Evolutionary conservation across 179 eudicot species (phyloP).

Genomic region (Gypsophila paniculata): DNA sequence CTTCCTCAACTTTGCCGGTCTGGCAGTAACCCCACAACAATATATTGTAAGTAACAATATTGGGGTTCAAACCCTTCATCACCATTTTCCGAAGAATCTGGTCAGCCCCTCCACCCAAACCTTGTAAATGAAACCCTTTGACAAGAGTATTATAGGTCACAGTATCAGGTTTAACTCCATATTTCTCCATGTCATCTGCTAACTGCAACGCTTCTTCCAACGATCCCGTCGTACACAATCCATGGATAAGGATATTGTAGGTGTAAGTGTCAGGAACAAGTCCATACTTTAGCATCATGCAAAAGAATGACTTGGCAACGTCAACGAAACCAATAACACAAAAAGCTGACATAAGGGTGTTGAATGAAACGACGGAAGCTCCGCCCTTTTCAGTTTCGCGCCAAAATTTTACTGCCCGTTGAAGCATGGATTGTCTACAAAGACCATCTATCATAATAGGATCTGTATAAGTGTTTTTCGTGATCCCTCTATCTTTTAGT

Average conservation of each 20-base stretch:
- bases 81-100: conserved; percentile 40
- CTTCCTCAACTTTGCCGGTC: conserved; percentile 50
- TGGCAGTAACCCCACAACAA: conserved; percentile 65
- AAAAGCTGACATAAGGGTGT: conserved; percentile 60
- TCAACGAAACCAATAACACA: conserved; percentile 61
- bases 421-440: conserved; percentile 62
- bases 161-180: conserved; percentile 63
- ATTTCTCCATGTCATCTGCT: conserved; percentile 58
- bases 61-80: conserved; percentile 45
- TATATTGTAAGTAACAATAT: conserved; percentile 45
- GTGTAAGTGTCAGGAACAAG: conserved; percentile 66
- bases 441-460: conserved; percentile 68
- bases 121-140: conserved; percentile 69
- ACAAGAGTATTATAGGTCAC: conserved; percentile 72
- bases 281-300: conserved; percentile 72
- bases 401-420: conserved; percentile 56
- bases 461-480: conserved; percentile 46
- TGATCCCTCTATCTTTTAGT: conserved; percentile 41
- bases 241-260: conserved; percentile 76
- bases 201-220: conserved; percentile 75
- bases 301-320: conserved; percentile 65
- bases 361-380: conserved; percentile 46
- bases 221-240: conserved; percentile 59
- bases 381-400: conserved; percentile 30
- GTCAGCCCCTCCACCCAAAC: conserved; percentile 43